Evolutionary conservation across 2,329 filamentous ascomycete species (phyloP).

Genomic region (Microcyclosporella mali): DNA sequence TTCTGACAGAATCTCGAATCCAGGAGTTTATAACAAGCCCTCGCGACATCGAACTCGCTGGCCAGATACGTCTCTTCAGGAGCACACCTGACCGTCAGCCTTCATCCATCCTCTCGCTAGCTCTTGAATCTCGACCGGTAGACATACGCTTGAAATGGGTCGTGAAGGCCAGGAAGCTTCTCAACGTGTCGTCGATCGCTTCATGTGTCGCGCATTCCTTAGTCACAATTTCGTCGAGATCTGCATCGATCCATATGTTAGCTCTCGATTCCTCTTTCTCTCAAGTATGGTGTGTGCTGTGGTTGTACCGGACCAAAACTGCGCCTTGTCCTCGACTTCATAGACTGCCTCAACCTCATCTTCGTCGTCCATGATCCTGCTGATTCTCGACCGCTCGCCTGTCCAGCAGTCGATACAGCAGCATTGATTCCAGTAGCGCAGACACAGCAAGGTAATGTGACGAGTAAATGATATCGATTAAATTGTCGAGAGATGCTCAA

Average conservation of each 20-base stretch:
- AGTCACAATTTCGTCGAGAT: constrained; percentile 61
- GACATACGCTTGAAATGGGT: constrained; percentile 59
- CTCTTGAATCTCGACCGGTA: neutral
- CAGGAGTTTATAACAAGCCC: constrained; percentile 73
- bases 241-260: no score
- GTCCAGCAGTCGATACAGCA: neutral
- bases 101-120: constrained; percentile 1
- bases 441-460: no score
- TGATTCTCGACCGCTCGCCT: neutral
- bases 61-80: constrained; percentile 62
- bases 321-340: neutral
- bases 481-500: no score
- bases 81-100: constrained; percentile 18
- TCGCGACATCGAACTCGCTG: constrained; percentile 71
- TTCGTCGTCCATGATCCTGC: neutral
- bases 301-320: neutral
- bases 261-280: neutral
- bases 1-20: constrained; percentile 66
- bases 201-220: constrained; percentile 55
- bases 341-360: neutral
- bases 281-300: no score
- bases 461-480: no score
- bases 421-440: no score
- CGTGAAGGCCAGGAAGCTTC: constrained; percentile 74
- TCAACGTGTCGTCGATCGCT: constrained; percentile 76